These are phyloP conservation scores for Vicia sativa DNA, from an alignment of 306 rosid genomes.

Conservation along the genomic window DNA sequence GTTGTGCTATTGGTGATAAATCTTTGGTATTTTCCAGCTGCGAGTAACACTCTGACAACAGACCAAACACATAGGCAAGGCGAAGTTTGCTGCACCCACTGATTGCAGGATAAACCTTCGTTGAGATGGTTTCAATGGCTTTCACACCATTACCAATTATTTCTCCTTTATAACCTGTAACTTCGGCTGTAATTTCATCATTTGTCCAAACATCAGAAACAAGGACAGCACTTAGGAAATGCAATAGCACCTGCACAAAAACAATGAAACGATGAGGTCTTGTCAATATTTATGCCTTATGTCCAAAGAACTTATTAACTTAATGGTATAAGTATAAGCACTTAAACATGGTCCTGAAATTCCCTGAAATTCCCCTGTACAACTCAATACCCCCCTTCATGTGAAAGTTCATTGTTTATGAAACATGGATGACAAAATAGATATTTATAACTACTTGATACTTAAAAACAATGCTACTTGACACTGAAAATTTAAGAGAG, in stretches of 20 bases:
- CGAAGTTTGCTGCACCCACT: constrained; percentile 86
- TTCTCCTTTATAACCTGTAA: constrained; percentile 64
- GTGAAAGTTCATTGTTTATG: constrained; percentile 24
- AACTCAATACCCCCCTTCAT: constrained; percentile 18
- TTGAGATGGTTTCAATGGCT: constrained; percentile 69
- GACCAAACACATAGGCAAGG: constrained; percentile 71
- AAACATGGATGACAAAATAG: constrained; percentile 21
- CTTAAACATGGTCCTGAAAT: constrained; percentile 23
- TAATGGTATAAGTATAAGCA: constrained; percentile 8
- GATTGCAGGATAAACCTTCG: constrained; percentile 73
- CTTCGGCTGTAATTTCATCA: constrained; percentile 79
- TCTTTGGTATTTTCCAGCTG: constrained; percentile 62
- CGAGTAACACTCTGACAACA: constrained; percentile 82
- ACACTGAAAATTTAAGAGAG: constrained; percentile 27
- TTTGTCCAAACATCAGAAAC: constrained; percentile 87
- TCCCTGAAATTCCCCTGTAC: constrained; percentile 9
- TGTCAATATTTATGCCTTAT: constrained; percentile 11
- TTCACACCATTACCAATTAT: constrained; percentile 59
- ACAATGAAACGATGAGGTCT: constrained; percentile 33
- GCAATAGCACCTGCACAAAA: constrained; percentile 77
- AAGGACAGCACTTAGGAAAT: constrained; percentile 66
- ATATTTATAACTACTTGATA: constrained; percentile 21
- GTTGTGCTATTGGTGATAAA: constrained; percentile 49
- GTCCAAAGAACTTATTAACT: constrained; percentile 25
- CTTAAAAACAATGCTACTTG: constrained; percentile 28